A percentile compares a stretch with the other conserved stretches of the same genome.
Conservation (phyloP, 2,329 filamentous ascomycete species). For the Verticillium tricorpus region DNA sequence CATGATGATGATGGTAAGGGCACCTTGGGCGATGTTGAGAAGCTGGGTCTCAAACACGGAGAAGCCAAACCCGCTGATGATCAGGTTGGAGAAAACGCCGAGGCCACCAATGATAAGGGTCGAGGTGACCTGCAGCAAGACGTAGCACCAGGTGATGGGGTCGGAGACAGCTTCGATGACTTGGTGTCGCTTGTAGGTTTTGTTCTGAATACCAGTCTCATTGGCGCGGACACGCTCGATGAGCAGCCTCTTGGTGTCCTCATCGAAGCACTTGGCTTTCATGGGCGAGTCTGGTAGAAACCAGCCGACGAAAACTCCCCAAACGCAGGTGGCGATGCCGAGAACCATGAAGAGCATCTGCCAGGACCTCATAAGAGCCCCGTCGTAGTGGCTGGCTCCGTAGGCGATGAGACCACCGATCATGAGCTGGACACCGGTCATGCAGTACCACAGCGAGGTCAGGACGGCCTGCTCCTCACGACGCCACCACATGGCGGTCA, state of each 20-base stretch:
- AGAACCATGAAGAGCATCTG: conserved; percentile 38
- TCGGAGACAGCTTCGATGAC: background rate
- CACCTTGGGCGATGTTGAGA: conserved; percentile 18
- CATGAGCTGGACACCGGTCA: conserved; percentile 31
- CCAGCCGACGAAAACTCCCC: conserved; percentile 29
- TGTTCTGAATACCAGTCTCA: conserved; percentile 20
- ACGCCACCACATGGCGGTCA: conserved; percentile 25
- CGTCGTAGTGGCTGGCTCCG: conserved; percentile 26
- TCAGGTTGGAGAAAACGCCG: conserved; percentile 17
- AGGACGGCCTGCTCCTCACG: conserved; percentile 30
- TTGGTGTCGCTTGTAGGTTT: background rate
- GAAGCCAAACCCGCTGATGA: conserved; percentile 19
- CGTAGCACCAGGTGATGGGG: background rate
- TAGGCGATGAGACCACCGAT: conserved; percentile 34
- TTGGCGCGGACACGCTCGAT: conserved; percentile 31
- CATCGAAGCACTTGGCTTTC: conserved; percentile 43
- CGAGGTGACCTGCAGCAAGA: conserved; percentile 9
- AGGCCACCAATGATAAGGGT: conserved; percentile 18
- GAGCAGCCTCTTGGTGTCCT: conserved; percentile 31
- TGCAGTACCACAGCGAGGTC: conserved; percentile 22
- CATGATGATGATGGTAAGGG: conserved; percentile 1
- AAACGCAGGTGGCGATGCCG: conserved; percentile 28
- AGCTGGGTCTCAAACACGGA: conserved; percentile 18
- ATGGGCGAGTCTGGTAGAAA: conserved; percentile 46
- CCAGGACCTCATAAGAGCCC: conserved; percentile 27